Evolutionary conservation across 73 alveolate genomes (phyloP), one percentile per base, ranked within the genome.

Genomic region (Paramecium sonneborni): DNA sequence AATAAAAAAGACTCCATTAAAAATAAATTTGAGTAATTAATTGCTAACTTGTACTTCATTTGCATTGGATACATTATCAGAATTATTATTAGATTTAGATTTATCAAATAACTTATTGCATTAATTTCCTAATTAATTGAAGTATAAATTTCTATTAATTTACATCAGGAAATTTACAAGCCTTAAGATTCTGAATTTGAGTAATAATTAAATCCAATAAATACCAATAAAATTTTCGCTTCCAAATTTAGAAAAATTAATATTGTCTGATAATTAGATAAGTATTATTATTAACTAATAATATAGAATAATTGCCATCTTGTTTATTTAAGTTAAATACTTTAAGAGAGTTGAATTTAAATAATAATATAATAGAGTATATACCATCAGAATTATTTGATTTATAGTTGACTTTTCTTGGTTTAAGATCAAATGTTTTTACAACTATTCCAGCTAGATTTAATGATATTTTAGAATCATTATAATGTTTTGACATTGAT

Each of bases 21-120:
- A 18, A 52, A 23, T 52, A 18, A 52, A 52, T 52, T 52, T 52
- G 7, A n/a, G 68, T 52, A 52, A 52, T 52, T 5, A 52, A 52
- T 52, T 21, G 1, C 7, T 52, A n/a, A 15, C 5, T 9, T 18
- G 30, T 52, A 52, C 68, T 21, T 52, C 68, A 52, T 12, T 5
- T 52, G 68, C 1, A 14, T n/a, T 52, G 32, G 68, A 52, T 15
- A 52, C 32, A 18, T 52, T 18, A 52, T 52, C 68, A 18, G 5
- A 52, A 52, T 18, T 21, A 18, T 5, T 52, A 52, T 52, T 20
- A 23, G 90, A 79, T 15, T 41, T 79, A 21, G 55, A 79, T 79
- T 24, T 46, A 39, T 79, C 90, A 21, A 38, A 79, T 34, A 79
- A 79, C 55, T 79, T 44, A 23, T 79, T 79, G 48, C 7, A 38